Evolutionary conservation across 73 alveolate species (phyloP), one percentile per base, ranked within the genome.

Genomic region (Paramecium octaurelia): DNA sequence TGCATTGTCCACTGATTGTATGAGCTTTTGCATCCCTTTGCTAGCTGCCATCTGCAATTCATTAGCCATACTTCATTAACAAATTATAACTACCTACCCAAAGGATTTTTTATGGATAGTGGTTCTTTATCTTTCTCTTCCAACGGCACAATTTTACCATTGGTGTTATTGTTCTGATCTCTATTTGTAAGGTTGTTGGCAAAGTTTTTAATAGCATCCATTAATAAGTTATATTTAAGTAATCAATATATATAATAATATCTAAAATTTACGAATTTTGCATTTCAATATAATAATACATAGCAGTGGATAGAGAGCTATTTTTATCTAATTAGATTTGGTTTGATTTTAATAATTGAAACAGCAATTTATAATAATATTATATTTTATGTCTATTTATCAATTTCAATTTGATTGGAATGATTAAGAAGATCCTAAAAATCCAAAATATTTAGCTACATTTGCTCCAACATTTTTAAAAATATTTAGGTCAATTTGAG

Each of bases 151-250:
- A 80, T 44, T 80, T 46, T 42, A 1, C 69, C 69, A 54, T 54
- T 54, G 5, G 69, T 54, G 23, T 80, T 80, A 43, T 80, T 48
- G 24, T 12, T 27, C 7, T 73, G 31, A 24, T 42, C 75, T 46
- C 75, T 48, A 43, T 23, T 35, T 11, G 91, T 80, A 3, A 42
- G 24, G 57, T 44, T 80, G 36, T 48, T 80, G 10, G 91, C 91
- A 18, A 80, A 43, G 50, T 43, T 80, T 43, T 48, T 80, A 23
- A 80, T 40, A 11, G 91, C 20, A 31, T 80, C 91, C 91, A 80
- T 80, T 44, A 40, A 16, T 80, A 54, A 54, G 69, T 54, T 54
- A 54, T 31, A 80, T 40, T 44, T 42, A 44, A 48, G 70, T 44
- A 80, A 44, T 76, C 11, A 38, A 40, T 76, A 40, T 50, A 54